phyloP scores from a whole-genome alignment of 2,329 filamentous ascomycete genomes.

The Fusarium bulbicola region DNA sequence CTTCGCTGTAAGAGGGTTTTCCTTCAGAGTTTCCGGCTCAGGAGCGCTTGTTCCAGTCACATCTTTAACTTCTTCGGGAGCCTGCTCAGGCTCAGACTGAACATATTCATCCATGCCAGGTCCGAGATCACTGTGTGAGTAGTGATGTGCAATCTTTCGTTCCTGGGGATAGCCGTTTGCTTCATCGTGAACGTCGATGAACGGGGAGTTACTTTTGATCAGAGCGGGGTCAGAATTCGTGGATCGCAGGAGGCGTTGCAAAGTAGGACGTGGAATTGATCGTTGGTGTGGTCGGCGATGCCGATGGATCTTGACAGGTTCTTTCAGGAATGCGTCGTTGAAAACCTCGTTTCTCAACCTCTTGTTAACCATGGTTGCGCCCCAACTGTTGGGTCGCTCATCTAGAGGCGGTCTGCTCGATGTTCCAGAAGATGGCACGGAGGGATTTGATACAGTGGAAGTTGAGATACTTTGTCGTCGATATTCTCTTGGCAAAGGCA shows the following conservation, averaged over 20 bases:
- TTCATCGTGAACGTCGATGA: slow-evolving; percentile 10
- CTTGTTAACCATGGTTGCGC: slow-evolving; percentile 90
- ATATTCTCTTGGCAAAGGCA: slow-evolving; percentile 49
- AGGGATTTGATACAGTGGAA: slow-evolving; percentile 32
- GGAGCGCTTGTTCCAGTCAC: slow-evolving; percentile 72
- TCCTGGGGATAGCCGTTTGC: not conserved
- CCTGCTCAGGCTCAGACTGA: slow-evolving; percentile 46
- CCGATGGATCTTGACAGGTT: slow-evolving; percentile 82
- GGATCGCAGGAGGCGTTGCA: slow-evolving; percentile 57
- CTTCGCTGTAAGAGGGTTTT: slow-evolving; percentile 51
- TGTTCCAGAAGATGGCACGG: slow-evolving; percentile 5
- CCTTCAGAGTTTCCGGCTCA: slow-evolving; percentile 65
- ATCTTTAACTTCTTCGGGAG: slow-evolving; percentile 56
- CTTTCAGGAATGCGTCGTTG: slow-evolving; percentile 88
- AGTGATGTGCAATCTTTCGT: slow-evolving; percentile 20
- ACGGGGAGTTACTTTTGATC: slow-evolving; percentile 27
- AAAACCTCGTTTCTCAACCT: slow-evolving; percentile 89
- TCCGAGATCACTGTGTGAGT: slow-evolving; percentile 50
- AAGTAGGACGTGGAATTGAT: slow-evolving; percentile 64
- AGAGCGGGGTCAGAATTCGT: slow-evolving; percentile 57
- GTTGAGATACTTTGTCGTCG: slow-evolving; percentile 49
- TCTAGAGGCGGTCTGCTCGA: slow-evolving; percentile 55
- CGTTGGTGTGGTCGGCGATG: slow-evolving; percentile 77
- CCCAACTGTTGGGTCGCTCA: slow-evolving; percentile 77
- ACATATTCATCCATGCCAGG: slow-evolving; percentile 40